Evolutionary conservation across 1,284 basidiomycete genomes (phyloP).

Genomic region (Prillingera fragicola): DNA sequence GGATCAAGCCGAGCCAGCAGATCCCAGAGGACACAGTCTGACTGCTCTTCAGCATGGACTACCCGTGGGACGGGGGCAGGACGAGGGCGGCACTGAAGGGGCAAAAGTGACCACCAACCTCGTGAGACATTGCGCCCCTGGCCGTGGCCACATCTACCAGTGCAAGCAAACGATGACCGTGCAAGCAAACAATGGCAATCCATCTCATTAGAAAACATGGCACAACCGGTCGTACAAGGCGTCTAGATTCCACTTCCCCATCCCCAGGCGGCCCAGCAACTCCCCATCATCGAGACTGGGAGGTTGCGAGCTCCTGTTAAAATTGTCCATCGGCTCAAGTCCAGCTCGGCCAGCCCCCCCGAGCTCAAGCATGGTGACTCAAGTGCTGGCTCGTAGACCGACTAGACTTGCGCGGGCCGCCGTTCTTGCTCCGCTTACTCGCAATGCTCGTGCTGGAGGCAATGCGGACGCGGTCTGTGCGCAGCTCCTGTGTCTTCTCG

Average conservation of each 20-base stretch:
- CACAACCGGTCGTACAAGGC: neutral
- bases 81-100: too few species aligned
- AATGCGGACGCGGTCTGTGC: neutral
- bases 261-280: too few species aligned
- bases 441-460: neutral
- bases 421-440: neutral
- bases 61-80: too few species aligned
- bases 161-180: too few species aligned
- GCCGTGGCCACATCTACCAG: too few species aligned
- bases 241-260: neutral
- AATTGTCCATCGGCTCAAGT: neutral
- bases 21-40: too few species aligned
- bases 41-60: too few species aligned
- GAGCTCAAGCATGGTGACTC: neutral
- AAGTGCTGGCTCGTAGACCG: neutral
- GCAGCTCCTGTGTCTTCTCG: constrained; percentile 8
- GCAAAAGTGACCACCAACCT: too few species aligned
- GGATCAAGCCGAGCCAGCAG: too few species aligned
- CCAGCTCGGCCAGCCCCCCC: neutral
- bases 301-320: neutral
- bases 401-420: neutral
- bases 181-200: too few species aligned
- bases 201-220: neutral
- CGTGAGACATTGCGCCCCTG: too few species aligned
- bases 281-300: neutral